These are phyloP conservation scores for Gliomastix tumulicola DNA, from an alignment of 2,329 filamentous ascomycete species.

Conservation along the genomic window DNA sequence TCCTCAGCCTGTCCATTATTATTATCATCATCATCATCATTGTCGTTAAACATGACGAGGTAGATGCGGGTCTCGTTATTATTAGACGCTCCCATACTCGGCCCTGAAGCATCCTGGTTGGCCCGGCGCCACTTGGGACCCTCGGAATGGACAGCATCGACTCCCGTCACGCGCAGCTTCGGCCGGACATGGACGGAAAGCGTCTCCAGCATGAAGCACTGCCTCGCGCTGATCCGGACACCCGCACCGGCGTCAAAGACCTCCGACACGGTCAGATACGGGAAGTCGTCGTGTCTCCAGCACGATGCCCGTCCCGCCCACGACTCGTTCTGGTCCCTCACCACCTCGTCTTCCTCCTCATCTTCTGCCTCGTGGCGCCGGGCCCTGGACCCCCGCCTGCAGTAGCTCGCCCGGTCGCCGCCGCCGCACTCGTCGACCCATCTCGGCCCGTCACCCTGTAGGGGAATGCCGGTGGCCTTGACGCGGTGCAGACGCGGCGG, in stretches of 20 bases:
- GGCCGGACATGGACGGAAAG: conserved; percentile 35
- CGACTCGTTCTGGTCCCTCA: conserved; percentile 1
- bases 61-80: no score
- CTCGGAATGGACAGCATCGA: no score
- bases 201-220: conserved; percentile 39
- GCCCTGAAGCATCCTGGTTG: no score
- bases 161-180: conserved; percentile 23
- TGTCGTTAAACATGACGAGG: no score
- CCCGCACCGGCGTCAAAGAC: conserved; percentile 35
- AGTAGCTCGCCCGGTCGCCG: conserved; percentile 34
- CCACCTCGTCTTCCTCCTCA: neutral
- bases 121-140: no score
- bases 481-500: conserved; percentile 37
- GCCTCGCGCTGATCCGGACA: conserved; percentile 34
- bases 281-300: conserved; percentile 48
- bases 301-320: conserved; percentile 27
- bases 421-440: conserved; percentile 41
- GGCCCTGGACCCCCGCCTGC: conserved; percentile 18
- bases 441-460: conserved; percentile 39
- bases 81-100: no score
- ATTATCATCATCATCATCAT: neutral
- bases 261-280: conserved; percentile 39
- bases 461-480: conserved; percentile 45
- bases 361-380: conserved; percentile 1
- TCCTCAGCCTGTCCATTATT: neutral